A percentile compares a stretch with the other conserved stretches of the same genome.
Evolutionary conservation across 2,329 filamentous ascomycete species (phyloP).

Genomic region (Alternaria sp.): DNA sequence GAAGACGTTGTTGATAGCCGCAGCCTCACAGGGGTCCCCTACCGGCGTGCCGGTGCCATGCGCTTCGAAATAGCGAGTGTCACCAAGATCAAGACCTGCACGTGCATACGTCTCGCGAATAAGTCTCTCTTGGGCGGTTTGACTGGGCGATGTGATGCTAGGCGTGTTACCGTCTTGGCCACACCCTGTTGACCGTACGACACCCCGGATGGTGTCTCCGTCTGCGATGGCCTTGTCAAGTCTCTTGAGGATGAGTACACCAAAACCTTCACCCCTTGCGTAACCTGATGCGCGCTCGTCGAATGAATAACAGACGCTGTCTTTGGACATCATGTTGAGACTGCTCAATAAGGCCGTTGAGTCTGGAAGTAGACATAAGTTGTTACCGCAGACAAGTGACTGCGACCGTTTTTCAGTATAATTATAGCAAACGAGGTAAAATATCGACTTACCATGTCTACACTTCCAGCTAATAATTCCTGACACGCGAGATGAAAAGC

Average conservation of each 20-base stretch:
- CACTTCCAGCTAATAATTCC: constrained; percentile 20
- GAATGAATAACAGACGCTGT: constrained; percentile 43
- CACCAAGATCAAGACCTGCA: constrained; percentile 45
- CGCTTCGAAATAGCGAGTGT: constrained; percentile 37
- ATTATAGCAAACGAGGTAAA: not conserved
- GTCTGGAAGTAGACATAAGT: constrained; percentile 25
- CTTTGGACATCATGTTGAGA: constrained; percentile 40
- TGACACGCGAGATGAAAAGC: constrained; percentile 36
- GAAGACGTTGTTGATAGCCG: constrained; percentile 26
- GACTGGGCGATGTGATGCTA: constrained; percentile 38
- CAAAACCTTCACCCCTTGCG: constrained; percentile 67
- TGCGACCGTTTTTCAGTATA: not conserved
- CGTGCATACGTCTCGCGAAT: constrained; percentile 46
- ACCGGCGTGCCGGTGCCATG: constrained; percentile 63
- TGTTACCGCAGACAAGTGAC: constrained; percentile 27
- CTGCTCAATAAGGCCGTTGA: constrained; percentile 18
- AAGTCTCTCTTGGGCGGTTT: constrained; percentile 56
- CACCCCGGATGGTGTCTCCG: constrained; percentile 40
- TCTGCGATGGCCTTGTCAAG: constrained; percentile 27
- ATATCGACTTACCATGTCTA: constrained; percentile 19
- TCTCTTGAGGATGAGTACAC: constrained; percentile 38
- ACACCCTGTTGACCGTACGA: constrained; percentile 39
- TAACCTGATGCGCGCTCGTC: constrained; percentile 69
- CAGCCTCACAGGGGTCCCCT: constrained; percentile 37
- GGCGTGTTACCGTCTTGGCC: constrained; percentile 32